Evolutionary conservation across 495 filamentous ascomycete genomes (phyloP).

Genomic region (Pyronema domesticum): DNA sequence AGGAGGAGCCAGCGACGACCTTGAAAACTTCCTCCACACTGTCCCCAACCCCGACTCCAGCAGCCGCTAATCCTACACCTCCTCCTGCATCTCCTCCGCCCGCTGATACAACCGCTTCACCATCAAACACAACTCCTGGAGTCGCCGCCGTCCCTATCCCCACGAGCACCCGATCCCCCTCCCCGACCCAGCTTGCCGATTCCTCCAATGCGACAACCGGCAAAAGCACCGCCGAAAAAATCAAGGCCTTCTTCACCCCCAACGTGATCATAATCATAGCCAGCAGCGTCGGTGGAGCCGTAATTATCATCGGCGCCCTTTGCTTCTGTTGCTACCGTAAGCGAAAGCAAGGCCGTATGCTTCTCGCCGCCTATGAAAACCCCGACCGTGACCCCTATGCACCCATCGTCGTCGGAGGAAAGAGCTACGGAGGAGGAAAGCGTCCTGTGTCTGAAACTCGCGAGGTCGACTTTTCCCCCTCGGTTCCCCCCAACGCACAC

Average conservation of each 20-base stretch:
- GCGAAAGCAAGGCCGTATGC: constrained; percentile 14
- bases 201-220: no score
- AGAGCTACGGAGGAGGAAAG: background rate
- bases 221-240: background rate
- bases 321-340: constrained; percentile 19
- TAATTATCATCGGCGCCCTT: constrained; percentile 6
- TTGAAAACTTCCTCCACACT: background rate
- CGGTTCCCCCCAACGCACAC: background rate
- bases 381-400: constrained; percentile 16
- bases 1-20: no score
- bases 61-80: background rate
- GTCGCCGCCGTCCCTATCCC: no score
- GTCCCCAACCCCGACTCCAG: background rate
- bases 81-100: no score
- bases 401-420: background rate
- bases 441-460: no score
- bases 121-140: no score
- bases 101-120: no score
- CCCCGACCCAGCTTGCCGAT: no score
- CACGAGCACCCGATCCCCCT: no score
- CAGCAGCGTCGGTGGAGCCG: constrained; percentile 6
- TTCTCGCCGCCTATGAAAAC: constrained; percentile 20
- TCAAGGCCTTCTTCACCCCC: constrained; percentile 10
- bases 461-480: no score
- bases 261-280: constrained; percentile 15